Percentiles rank a stretch among this genome's conserved stretches.
These are phyloP conservation scores for Solanum okadae DNA, from an alignment of 257 asterid species.

Conservation along the genomic window DNA sequence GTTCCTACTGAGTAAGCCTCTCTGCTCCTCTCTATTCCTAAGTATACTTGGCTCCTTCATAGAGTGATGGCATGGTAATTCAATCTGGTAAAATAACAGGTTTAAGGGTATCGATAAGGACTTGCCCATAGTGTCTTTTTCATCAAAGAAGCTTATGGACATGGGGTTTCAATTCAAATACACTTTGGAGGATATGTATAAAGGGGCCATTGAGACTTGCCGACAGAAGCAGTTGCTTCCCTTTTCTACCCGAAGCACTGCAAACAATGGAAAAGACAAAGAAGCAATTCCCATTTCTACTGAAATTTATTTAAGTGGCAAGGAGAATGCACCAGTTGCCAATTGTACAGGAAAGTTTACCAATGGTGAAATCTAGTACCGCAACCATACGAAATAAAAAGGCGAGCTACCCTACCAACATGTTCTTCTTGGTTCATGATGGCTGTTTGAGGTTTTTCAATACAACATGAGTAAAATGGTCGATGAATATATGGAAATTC, in stretches of 20 bases:
- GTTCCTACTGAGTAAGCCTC: conserved; percentile 62
- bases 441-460: background rate
- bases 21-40: background rate
- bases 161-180: conserved; percentile 76
- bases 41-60: background rate
- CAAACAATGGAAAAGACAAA: conserved; percentile 20
- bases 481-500: background rate
- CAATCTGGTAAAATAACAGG: conserved; percentile 28
- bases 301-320: conserved; percentile 1
- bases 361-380: background rate
- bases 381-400: background rate
- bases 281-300: conserved; percentile 9
- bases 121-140: conserved; percentile 54
- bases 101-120: conserved; percentile 69
- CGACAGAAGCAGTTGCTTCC: conserved; percentile 68
- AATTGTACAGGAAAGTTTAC: background rate
- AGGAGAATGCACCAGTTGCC: conserved; percentile 9
- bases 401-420: background rate
- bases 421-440: background rate
- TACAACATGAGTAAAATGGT: background rate
- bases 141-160: conserved; percentile 57
- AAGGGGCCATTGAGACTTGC: conserved; percentile 73
- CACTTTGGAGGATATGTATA: conserved; percentile 70
- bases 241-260: conserved; percentile 27
- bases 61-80: background rate